phyloP scores from a whole-genome alignment of 2,329 filamentous ascomycete genomes.

The Aspergillus pseudonomiae region DNA sequence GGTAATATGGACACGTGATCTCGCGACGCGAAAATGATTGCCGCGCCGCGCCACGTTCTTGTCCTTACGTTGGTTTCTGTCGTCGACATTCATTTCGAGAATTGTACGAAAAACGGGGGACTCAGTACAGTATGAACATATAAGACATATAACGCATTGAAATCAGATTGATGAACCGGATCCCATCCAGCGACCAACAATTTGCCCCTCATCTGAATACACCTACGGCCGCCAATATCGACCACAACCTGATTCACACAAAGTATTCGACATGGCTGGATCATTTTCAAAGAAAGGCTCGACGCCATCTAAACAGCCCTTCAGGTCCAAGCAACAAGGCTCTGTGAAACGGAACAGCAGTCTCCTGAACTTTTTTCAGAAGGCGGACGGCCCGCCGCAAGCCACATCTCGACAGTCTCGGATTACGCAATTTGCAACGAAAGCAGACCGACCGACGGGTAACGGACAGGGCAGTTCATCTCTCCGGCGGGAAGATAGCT shows the following conservation, averaged over 20 bases:
- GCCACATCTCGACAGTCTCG: constrained; percentile 55
- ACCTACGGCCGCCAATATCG: background rate
- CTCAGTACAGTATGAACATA: background rate
- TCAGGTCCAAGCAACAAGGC: constrained; percentile 18
- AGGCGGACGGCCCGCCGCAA: constrained; percentile 59
- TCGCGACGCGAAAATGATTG: constrained; percentile 23
- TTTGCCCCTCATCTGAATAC: background rate
- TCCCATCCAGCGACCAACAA: background rate
- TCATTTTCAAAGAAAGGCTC: constrained; percentile 26
- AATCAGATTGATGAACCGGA: background rate
- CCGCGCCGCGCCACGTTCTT: constrained; percentile 17
- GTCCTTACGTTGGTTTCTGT: background rate
- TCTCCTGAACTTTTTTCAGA: constrained; percentile 76
- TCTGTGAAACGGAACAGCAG: constrained; percentile 58
- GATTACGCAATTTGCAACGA: constrained; percentile 52
- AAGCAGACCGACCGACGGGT: constrained; percentile 34
- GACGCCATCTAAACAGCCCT: constrained; percentile 26
- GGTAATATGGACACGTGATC: constrained; percentile 21
- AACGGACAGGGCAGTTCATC: constrained; percentile 17
- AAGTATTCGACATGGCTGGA: constrained; percentile 27
- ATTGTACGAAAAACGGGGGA: background rate
- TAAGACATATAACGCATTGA: background rate
- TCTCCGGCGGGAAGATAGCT: constrained; percentile 15
- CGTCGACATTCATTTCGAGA: background rate
- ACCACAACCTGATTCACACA: background rate